Percentiles rank a stretch among this genome's conserved stretches.
phyloP scores from a whole-genome alignment of 306 rosid genomes.

The Glycine soja region DNA sequence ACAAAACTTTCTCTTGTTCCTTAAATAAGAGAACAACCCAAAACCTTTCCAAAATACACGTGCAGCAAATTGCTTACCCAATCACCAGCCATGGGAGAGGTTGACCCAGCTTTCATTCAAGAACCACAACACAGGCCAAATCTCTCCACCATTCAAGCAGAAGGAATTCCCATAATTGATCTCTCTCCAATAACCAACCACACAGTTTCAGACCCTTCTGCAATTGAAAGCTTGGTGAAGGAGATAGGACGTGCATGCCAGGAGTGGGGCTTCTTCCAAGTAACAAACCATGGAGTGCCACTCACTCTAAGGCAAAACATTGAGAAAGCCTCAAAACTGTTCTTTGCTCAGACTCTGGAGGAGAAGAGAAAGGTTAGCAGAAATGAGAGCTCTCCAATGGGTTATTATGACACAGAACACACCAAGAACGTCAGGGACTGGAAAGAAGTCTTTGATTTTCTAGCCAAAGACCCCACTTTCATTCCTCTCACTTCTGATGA shows the following conservation, averaged over 20 bases:
- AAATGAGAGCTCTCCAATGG: background rate
- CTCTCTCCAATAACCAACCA: slow-evolving; percentile 54
- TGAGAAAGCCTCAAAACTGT: slow-evolving; percentile 51
- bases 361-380: slow-evolving; percentile 54
- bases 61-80: too few species aligned
- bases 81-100: background rate
- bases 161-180: slow-evolving; percentile 46
- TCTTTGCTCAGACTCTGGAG: slow-evolving; percentile 65
- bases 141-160: background rate
- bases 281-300: slow-evolving; percentile 63
- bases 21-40: too few species aligned
- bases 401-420: slow-evolving; percentile 1
- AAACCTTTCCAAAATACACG: too few species aligned
- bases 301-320: slow-evolving; percentile 41
- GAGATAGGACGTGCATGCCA: slow-evolving; percentile 47
- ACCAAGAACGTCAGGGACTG: slow-evolving; percentile 44
- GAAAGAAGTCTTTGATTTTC: slow-evolving; percentile 68
- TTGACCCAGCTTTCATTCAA: background rate
- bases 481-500: slow-evolving; percentile 38
- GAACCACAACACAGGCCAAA: background rate
- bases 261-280: slow-evolving; percentile 61
- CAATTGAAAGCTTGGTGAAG: slow-evolving; percentile 31
- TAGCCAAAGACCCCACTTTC: background rate
- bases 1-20: too few species aligned
- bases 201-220: background rate